Evolutionary conservation across 139 green algal genomes (phyloP), one percentile per base, ranked within the genome.

Genomic region (Volvox africanus): DNA sequence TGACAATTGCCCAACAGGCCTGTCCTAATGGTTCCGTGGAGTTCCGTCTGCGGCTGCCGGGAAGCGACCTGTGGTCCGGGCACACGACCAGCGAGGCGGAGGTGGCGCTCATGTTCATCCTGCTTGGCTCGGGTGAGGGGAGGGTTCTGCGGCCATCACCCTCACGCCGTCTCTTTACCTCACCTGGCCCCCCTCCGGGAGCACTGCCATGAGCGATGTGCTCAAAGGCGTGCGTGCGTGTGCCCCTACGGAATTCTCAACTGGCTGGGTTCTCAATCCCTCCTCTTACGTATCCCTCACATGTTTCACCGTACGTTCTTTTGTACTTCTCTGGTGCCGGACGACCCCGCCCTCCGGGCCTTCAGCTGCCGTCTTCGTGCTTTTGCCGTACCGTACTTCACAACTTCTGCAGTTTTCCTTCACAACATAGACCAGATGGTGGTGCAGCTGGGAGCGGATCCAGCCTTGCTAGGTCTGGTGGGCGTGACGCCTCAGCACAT

Each of bases 61-160:
- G 92, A 17, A 78, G 84, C n/a, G 95, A 98, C 82, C 91, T 98
- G 79, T 97, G 92, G 95, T 89, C 86, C 50, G 90, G 62, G 18
- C 95, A 98, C 93, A 94, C 94, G 79, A n/a, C 94, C 37, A 93
- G 86, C 28, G 79, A 55, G n/a, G 88, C 87, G 3, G 97, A 98
- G 90, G 86, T 96, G 20, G 71, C 87, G 18, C 92, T 98, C 32
- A 87, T 96, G 89, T 97, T 97, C 89, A 95, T 98, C 89, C 94
- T 98, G 77, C 88, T 97, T 82, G 97, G 97, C 0, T 84, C 92
- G 61, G 90, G 93, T 93, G 85, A 61, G 35, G 16, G 30, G 61
- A n/a, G 71, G 65, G 65, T 16, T 55, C 44, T 55, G n/a, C n/a
- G n/a, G n/a, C n/a, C n/a, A n/a, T n/a, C n/a, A 55, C 44, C 9